Base-by-base conservation (phyloP, 495 filamentous ascomycete species). In the Penicilliopsis zonata region DNA sequence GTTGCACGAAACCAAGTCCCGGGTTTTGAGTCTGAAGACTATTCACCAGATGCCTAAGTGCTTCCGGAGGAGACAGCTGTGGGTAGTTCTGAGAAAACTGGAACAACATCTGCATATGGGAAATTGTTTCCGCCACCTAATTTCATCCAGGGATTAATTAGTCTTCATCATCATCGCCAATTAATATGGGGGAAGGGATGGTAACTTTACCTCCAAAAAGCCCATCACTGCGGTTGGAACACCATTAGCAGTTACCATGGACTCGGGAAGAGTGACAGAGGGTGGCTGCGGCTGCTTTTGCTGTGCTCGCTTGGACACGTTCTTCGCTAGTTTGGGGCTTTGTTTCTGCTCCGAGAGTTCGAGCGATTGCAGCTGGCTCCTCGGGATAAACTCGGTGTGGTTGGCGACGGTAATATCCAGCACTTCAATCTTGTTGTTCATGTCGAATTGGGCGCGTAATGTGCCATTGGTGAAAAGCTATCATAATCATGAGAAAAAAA, bases 41-140 rank as follows among this genome's bases (percentile, higher is more conserved):
- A 20, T 42, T 53, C 24, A 79, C 69, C 26, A 77, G 77, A 39
- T 71, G 69, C 10, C 74, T 65, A 15, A 85, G 64, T 2, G 77
- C 75, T 22, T 66, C 55, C 16, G 73, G 70, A 1, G 80, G 72
- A 1, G 70, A 59, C 6, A 80, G 42, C 2, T 67, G 57, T 0
- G 72, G 65, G 35, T 82, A 63, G 10, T 59, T 38, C 22, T 76
- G 72, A 14, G 70, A 76, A 38, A 61, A 80, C 20, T 57, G 53
- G 50, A 82, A 80, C 3, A 84, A 41, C 18, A 74, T 63, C 46
- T 69, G 74, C 79, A 86, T 83, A 35, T 76, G 70, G 5, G 77
- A 78, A 36, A 85, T 74, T 10, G 80, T 77, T 50, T 86, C 80
- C 14, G 78, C 74, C 30, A 82, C 68, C 77, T 82, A 42, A 2